Base-by-base conservation (phyloP, 176 grass and related monocot genomes). In the Cymbopogon citratus region DNA sequence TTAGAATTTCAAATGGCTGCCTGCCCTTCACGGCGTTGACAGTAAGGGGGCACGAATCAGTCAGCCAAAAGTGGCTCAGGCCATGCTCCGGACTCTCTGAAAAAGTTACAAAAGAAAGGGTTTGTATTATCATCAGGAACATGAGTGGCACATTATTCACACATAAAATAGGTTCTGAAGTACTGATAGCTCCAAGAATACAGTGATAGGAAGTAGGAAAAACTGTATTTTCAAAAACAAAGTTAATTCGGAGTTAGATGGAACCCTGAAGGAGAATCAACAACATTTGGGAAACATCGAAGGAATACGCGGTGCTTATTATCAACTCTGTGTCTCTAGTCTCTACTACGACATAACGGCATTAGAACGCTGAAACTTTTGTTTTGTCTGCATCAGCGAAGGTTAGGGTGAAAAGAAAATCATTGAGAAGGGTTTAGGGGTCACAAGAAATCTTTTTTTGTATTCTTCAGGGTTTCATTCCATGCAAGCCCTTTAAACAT, bases 51-150 rank as follows among this genome's bases (percentile, higher is more conserved):
- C 96, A 99, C 7, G 96, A 99, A 79, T 99, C 92, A 4, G 96
- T 99, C 56, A 99, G 91, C 96, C 96, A 95, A 83, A 98, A 99
- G 76, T 99, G 82, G 77, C 86, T 84, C 66, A 95, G 89, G 40
- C 82, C 81, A 66, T 93, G 80, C 48, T 84, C 88, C 12, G 83
- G 87, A 4, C 85, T 87, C 49, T 95, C 90, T 95, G 85, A 66
- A 87, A 85, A n/a, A 51, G 74, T 71, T 33, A 79, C 16, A 63
- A 35, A 57, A 31, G 12, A 66, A 41, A 28, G 40, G 21, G 31
- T 49, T 71, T 25, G 7, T 35, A 27, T 84, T 29, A 66, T 12
- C 65, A 81, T 75, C 34, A 84, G 44, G 28, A 48, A 69, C 57
- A 56, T 8, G 15, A 26, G 81, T 13, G 41, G 12, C 2, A 76